Conservation (phyloP, 495 filamentous ascomycete species). For the Aspergillus affinis region DNA sequence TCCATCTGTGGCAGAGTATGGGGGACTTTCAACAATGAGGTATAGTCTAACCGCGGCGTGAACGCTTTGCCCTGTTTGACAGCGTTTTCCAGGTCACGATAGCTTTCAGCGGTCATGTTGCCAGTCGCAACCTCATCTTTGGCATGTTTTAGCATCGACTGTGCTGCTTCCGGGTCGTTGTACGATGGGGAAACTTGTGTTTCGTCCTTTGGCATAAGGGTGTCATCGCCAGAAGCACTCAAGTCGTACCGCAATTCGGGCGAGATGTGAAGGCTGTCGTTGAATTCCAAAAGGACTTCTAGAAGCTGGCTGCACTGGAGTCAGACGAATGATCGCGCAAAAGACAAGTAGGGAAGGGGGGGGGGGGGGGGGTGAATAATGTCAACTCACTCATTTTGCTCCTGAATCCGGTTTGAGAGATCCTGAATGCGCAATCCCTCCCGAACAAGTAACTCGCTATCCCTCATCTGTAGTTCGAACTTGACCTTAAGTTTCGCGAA, state of each 20-base stretch:
- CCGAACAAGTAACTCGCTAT: constrained; percentile 73
- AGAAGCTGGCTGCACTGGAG: constrained; percentile 60
- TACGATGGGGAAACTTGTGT: constrained; percentile 37
- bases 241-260: constrained; percentile 68
- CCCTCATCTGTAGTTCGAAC: constrained; percentile 80
- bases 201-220: constrained; percentile 38
- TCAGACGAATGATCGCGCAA: constrained; percentile 20
- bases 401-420: constrained; percentile 73
- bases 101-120: constrained; percentile 36
- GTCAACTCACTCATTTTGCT: constrained; percentile 77
- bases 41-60: constrained; percentile 36
- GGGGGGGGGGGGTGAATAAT: background rate
- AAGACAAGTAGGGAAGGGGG: background rate
- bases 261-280: constrained; percentile 72
- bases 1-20: constrained; percentile 27
- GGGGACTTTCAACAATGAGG: constrained; percentile 30
- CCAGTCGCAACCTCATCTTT: constrained; percentile 42
- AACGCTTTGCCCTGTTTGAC: constrained; percentile 42
- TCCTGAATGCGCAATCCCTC: constrained; percentile 75
- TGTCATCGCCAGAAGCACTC: constrained; percentile 42
- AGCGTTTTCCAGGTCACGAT: constrained; percentile 40
- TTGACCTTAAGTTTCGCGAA: constrained; percentile 86
- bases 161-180: constrained; percentile 39
- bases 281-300: constrained; percentile 84
- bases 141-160: constrained; percentile 45